These are phyloP conservation scores for Tetracladium maxilliforme DNA, from an alignment of 2,329 filamentous ascomycete genomes.

Conservation along the genomic window DNA sequence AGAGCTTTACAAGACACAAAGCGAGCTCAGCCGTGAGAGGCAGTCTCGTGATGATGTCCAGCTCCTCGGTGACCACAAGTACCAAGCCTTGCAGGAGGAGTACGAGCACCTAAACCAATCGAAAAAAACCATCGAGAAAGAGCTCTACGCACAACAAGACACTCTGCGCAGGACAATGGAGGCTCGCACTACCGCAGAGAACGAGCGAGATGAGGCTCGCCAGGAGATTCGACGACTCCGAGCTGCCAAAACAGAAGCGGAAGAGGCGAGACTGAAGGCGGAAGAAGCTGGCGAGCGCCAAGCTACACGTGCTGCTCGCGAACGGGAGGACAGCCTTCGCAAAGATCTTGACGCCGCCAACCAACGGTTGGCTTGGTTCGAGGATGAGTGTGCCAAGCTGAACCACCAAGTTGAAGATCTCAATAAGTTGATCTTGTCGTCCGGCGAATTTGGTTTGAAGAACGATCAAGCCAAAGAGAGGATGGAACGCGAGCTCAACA, in stretches of 20 bases:
- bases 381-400: constrained; percentile 63
- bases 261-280: constrained; percentile 72
- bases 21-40: constrained; percentile 77
- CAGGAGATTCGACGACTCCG: constrained; percentile 71
- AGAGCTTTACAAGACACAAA: constrained; percentile 71
- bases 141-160: constrained; percentile 92
- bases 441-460: constrained; percentile 75
- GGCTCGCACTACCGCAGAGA: constrained; percentile 63
- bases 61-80: constrained; percentile 80
- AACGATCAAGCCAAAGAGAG: constrained; percentile 92
- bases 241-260: constrained; percentile 69
- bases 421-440: constrained; percentile 76
- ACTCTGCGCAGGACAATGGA: constrained; percentile 76
- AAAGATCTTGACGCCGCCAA: constrained; percentile 72
- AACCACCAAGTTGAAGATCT: constrained; percentile 71
- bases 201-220: constrained; percentile 80
- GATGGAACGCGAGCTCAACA: constrained; percentile 78
- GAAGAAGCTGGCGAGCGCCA: constrained; percentile 69
- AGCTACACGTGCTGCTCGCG: constrained; percentile 62
- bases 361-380: constrained; percentile 62
- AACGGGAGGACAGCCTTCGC: constrained; percentile 63
- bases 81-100: constrained; percentile 67
- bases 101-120: constrained; percentile 78
- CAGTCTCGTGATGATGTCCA: constrained; percentile 92
- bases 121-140: constrained; percentile 96